Percentiles rank a stretch among this genome's conserved stretches.
Conservation (phyloP, 306 rosid species). For the Quercus alba region DNA sequence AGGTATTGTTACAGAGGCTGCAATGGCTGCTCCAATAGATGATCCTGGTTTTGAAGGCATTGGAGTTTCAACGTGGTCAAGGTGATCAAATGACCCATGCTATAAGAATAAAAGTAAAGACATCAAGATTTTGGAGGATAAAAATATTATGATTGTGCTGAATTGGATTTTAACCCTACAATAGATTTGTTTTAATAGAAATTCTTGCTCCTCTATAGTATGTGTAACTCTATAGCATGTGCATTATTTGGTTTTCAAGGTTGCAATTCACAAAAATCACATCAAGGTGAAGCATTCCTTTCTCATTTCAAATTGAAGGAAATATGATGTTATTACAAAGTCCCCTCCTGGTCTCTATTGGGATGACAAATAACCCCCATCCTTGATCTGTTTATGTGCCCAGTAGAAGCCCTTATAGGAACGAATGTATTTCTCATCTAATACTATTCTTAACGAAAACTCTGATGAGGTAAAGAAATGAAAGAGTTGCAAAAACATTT, state of each 20-base stretch:
- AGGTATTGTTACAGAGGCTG: constrained; percentile 80
- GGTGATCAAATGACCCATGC: constrained; percentile 85
- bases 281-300: neutral
- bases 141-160: neutral
- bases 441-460: neutral
- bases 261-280: neutral
- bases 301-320: neutral
- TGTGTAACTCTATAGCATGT: neutral
- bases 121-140: constrained; percentile 5
- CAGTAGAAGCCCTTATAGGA: neutral
- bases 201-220: neutral
- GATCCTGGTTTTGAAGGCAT: constrained; percentile 78
- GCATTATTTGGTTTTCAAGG: neutral
- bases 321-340: neutral
- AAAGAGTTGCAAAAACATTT: neutral
- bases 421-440: neutral
- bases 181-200: neutral
- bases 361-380: neutral
- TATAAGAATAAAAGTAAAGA: constrained; percentile 24
- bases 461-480: neutral
- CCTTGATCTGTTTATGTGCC: neutral
- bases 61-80: constrained; percentile 40
- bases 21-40: constrained; percentile 92
- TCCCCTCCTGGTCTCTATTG: neutral
- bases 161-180: neutral